Percentiles rank a stretch among this genome's conserved stretches.
These are phyloP conservation scores for Paracoccidioides lutzii DNA, from an alignment of 2,329 filamentous ascomycete species.

Conservation along the genomic window DNA sequence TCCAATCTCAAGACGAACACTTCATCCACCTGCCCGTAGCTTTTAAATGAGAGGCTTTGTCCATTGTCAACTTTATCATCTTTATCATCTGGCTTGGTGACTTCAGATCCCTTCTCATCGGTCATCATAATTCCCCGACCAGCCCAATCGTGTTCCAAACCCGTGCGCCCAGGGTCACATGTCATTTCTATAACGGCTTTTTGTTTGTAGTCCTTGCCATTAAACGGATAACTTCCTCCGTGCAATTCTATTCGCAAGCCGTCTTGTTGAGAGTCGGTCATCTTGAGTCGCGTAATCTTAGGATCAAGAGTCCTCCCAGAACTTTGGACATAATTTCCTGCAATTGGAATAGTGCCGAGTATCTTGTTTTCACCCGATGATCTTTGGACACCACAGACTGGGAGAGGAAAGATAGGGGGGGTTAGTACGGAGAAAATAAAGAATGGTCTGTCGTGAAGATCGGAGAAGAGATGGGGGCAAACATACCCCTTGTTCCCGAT, in stretches of 20 bases:
- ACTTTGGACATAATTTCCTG: constrained; percentile 16
- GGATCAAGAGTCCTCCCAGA: constrained; percentile 35
- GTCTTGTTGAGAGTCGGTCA: constrained; percentile 51
- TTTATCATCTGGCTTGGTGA: constrained; percentile 14
- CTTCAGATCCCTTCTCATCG: constrained; percentile 18
- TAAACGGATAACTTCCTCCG: constrained; percentile 34
- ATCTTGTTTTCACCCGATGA: constrained; percentile 11
- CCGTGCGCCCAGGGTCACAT: constrained; percentile 60
- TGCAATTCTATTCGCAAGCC: constrained; percentile 58
- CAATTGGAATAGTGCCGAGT: constrained; percentile 20
- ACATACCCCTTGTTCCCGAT: constrained; percentile 9
- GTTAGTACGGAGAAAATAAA: background rate
- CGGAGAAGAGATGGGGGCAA: background rate
- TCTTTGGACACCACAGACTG: constrained; percentile 13
- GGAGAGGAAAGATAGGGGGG: background rate
- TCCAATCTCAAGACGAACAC: constrained; percentile 57
- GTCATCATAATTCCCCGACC: constrained; percentile 16
- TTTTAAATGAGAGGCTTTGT: constrained; percentile 61
- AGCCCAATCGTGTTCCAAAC: constrained; percentile 44
- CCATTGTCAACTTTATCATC: constrained; percentile 13
- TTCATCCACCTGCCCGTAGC: constrained; percentile 51
- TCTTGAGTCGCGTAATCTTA: constrained; percentile 49
- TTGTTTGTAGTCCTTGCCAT: constrained; percentile 39
- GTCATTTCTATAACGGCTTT: constrained; percentile 69
- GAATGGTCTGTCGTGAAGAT: background rate